Evolutionary conservation across 192 early-diverging fungal genomes (phyloP).

Genomic region (Irineochytrium annulatum): DNA sequence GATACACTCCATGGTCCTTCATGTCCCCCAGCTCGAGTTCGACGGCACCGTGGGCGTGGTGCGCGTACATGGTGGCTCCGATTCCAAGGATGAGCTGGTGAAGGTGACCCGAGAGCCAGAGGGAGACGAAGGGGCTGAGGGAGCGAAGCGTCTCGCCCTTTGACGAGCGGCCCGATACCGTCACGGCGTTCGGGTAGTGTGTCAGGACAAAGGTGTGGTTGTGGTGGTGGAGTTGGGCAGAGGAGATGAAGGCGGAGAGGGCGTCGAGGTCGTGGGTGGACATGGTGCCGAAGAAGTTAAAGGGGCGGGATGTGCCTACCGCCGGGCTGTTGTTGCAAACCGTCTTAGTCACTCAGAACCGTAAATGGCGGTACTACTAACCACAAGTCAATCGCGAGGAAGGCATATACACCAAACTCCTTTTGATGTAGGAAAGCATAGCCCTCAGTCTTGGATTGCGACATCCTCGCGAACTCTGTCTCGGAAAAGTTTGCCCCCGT

Average conservation of each 20-base stretch:
- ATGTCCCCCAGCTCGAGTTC: conserved; percentile 86
- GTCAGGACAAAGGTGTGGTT: conserved; percentile 68
- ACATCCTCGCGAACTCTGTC: background rate
- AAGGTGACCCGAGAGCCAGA: conserved; percentile 84
- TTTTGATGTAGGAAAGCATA: conserved; percentile 32
- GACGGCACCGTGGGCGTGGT: conserved; percentile 20
- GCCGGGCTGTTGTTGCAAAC: conserved; percentile 42
- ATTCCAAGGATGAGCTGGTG: conserved; percentile 66
- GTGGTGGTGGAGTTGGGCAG: conserved; percentile 22
- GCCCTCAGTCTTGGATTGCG: conserved; percentile 14
- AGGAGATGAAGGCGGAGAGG: conserved; percentile 51
- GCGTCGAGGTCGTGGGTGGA: conserved; percentile 69
- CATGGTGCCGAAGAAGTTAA: conserved; percentile 89
- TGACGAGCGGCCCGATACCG: conserved; percentile 63
- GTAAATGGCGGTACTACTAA: no score
- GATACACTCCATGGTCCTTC: conserved; percentile 82
- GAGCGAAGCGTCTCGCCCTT: conserved; percentile 56
- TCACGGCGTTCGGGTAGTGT: conserved; percentile 76
- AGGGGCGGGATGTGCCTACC: conserved; percentile 69
- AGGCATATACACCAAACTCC: conserved; percentile 73
- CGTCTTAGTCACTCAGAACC: no score
- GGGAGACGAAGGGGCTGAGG: conserved; percentile 57
- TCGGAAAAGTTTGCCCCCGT: conserved; percentile 31
- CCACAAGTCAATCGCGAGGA: conserved; percentile 82
- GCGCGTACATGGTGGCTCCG: conserved; percentile 35